A percentile compares a stretch with the other conserved stretches of the same genome.
phyloP scores from a whole-genome alignment of 1,284 basidiomycete species.

The Uromyces viciae-fabae region DNA sequence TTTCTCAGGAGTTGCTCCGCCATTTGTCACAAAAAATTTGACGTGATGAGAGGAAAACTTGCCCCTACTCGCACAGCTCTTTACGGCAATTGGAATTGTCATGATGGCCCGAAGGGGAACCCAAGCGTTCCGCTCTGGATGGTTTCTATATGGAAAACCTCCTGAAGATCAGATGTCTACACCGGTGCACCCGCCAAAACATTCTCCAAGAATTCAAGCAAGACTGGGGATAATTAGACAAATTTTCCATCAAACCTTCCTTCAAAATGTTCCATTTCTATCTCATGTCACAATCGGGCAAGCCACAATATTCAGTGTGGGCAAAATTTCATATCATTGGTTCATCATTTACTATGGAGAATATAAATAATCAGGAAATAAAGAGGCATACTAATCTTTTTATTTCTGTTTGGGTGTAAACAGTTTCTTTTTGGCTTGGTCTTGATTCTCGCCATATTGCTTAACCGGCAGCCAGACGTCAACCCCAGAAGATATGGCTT shows the following conservation, averaged over 20 bases:
- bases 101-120: slow-evolving; percentile 23
- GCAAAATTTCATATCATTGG: neutral
- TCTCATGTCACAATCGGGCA: slow-evolving; percentile 17
- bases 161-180: neutral
- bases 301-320: slow-evolving; percentile 22
- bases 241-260: slow-evolving; percentile 33
- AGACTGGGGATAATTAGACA: slow-evolving; percentile 18
- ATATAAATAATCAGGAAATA: neutral
- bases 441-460: slow-evolving; percentile 21
- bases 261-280: slow-evolving; percentile 32
- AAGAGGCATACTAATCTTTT: neutral
- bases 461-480: slow-evolving; percentile 9
- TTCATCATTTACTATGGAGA: neutral
- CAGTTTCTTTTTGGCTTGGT: slow-evolving; percentile 34
- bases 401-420: neutral
- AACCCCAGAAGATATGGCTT: slow-evolving; percentile 36
- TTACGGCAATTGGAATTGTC: slow-evolving; percentile 1
- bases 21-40: neutral
- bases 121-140: slow-evolving; percentile 29
- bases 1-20: neutral
- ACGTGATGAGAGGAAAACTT: neutral
- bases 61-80: neutral
- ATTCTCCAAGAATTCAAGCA: neutral
- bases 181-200: neutral
- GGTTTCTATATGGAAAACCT: slow-evolving; percentile 32